Evolutionary conservation across 2,329 filamentous ascomycete genomes (phyloP).

Genomic region (Calonectria naviculata): DNA sequence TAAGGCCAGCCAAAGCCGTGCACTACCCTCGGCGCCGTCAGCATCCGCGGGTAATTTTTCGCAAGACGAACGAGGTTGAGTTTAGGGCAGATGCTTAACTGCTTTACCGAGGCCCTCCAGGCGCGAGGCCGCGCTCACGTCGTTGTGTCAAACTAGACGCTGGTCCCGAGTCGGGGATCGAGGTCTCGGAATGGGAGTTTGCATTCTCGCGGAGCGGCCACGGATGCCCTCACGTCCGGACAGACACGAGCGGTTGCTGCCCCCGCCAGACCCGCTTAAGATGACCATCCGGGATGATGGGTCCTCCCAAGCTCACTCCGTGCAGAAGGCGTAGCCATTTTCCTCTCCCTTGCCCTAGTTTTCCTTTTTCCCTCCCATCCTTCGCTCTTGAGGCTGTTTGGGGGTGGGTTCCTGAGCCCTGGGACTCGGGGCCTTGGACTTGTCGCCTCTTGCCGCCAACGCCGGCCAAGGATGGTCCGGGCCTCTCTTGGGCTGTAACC

Average conservation of each 20-base stretch:
- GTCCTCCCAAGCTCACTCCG: background rate
- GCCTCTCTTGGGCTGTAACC: constrained; percentile 19
- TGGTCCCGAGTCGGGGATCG: background rate
- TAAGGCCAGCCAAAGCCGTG: constrained; percentile 22
- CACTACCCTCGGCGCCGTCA: constrained; percentile 17
- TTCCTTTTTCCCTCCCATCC: constrained; percentile 1
- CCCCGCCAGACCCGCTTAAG: constrained; percentile 13
- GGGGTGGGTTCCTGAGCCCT: constrained; percentile 21
- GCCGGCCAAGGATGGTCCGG: constrained; percentile 23
- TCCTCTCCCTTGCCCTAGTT: background rate
- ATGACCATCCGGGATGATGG: constrained; percentile 12
- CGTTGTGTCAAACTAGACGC: background rate
- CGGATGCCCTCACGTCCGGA: constrained; percentile 21
- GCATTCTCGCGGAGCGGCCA: background rate
- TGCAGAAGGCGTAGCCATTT: background rate
- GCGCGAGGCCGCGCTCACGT: constrained; percentile 9
- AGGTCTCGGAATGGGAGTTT: background rate
- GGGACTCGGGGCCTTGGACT: constrained; percentile 17
- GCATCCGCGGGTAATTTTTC: constrained; percentile 9
- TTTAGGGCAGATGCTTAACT: background rate
- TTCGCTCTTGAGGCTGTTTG: background rate
- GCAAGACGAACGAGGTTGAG: constrained; percentile 11
- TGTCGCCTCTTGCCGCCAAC: constrained; percentile 26
- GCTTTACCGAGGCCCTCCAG: background rate
- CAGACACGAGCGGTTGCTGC: constrained; percentile 8